Evolutionary conservation across 2,329 filamentous ascomycete genomes (phyloP).

Genomic region (Neofusicoccum umdonicola): DNA sequence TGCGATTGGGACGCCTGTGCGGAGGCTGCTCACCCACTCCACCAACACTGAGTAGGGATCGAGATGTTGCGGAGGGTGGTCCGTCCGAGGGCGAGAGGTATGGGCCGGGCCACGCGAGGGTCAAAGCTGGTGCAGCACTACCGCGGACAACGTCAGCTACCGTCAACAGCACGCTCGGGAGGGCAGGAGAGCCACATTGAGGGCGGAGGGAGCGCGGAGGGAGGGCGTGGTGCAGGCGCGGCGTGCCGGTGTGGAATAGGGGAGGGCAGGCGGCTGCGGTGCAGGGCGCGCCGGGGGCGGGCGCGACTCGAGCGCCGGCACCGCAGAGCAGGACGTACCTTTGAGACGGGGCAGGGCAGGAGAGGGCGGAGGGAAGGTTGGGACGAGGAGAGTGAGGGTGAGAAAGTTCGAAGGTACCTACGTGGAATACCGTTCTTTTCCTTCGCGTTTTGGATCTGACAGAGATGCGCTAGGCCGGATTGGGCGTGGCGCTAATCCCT

Average conservation of each 20-base stretch:
- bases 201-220: not conserved
- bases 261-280: constrained; percentile 29
- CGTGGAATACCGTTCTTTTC: constrained; percentile 20
- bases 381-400: constrained; percentile 23
- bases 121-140: constrained; percentile 19
- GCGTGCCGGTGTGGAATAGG: constrained; percentile 29
- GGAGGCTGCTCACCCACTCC: constrained; percentile 2
- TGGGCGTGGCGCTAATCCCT: constrained; percentile 15
- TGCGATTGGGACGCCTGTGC: constrained; percentile 1
- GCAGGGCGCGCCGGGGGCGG: constrained; percentile 24
- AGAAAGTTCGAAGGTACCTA: constrained; percentile 19
- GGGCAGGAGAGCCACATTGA: not conserved
- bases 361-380: constrained; percentile 23
- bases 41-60: constrained; percentile 8
- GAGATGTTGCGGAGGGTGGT: constrained; percentile 17
- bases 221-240: constrained; percentile 30
- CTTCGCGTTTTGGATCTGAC: constrained; percentile 19
- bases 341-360: constrained; percentile 24
- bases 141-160: constrained; percentile 9
- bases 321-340: constrained; percentile 20
- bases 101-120: constrained; percentile 18
- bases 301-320: constrained; percentile 23
- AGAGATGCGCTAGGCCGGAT: constrained; percentile 16
- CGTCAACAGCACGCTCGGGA: not conserved
- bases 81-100: constrained; percentile 15